Base-by-base conservation (phyloP, 306 rosid species). In the Rosa lucieae region DNA sequence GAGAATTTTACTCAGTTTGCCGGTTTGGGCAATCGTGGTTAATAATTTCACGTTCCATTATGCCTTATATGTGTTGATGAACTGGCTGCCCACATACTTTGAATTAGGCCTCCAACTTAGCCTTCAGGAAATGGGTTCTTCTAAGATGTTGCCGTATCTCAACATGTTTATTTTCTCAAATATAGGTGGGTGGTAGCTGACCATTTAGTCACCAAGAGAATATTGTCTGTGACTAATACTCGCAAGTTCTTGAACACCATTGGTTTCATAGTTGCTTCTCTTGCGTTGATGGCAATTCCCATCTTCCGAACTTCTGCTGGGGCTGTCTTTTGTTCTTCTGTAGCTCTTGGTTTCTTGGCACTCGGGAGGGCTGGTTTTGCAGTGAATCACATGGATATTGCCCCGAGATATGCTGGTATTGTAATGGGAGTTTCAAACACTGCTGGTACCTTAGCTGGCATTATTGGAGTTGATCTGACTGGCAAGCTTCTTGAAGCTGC, bases 101-200 rank as follows among this genome's bases (percentile, higher is more conserved):
- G 94, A 96, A 79, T 79, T 93, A 47, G 99, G 99, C 21, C 97
- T 96, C 80, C 85, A 90, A 83, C 92, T 96, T 80, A 93, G 99
- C 86, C 91, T 93, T n/a, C 98, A 93, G 29, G 99, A 96, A n/a
- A 93, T 96, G 99, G 99, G 99, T n/a, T 91, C 97, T 70, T 93
- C 98, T 12, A 96, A 93, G 69, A 96, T 96, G 98, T 49, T 93
- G 94, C 99, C 99, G 26, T 96, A 93, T 86, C 83, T 93, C 26
- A 96, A 96, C 86, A 96, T 96, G 99, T 93, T 96, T 81, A 15
- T 96, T 23, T 96, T 96, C 85, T 93, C 99, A 12, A 96, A 96
- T 81, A 91, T 96, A 29, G 99, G 99, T 1, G 99, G 99, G 89
- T 91, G 68, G 85, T 89, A 11, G 99, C 98, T 0, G 99, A 96